A percentile compares a stretch with the other conserved stretches of the same genome.
Conservation (phyloP, 495 filamentous ascomycete species). For the Penicillium antarcticum region DNA sequence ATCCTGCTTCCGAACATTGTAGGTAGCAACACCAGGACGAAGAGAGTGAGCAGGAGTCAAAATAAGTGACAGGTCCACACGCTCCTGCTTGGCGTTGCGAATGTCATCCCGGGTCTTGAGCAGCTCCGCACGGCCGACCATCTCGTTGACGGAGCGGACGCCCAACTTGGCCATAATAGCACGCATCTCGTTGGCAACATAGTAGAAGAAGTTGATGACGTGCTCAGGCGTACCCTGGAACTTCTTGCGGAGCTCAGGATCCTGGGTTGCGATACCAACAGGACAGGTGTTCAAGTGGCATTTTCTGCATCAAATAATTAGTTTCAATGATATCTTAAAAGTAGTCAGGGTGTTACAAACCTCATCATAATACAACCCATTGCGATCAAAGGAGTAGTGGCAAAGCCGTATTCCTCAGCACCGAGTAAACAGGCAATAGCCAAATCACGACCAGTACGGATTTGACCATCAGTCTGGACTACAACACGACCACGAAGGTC, state of each 20-base stretch:
- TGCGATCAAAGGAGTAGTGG: slow-evolving; percentile 94
- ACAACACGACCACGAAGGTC: slow-evolving; percentile 95
- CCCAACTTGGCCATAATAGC: slow-evolving; percentile 98
- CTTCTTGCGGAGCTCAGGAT: slow-evolving; percentile 91
- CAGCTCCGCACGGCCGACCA: slow-evolving; percentile 91
- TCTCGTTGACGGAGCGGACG: slow-evolving; percentile 94
- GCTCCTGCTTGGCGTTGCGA: slow-evolving; percentile 82
- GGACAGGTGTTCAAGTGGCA: slow-evolving; percentile 80
- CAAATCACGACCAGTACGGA: slow-evolving; percentile 91
- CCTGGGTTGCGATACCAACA: slow-evolving; percentile 95
- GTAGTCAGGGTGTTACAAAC: slow-evolving; percentile 44
- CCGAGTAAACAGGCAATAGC: slow-evolving; percentile 95
- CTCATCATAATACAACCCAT: slow-evolving; percentile 99
- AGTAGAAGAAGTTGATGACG: slow-evolving; percentile 99
- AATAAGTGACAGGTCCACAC: slow-evolving; percentile 93
- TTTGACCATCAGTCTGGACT: slow-evolving; percentile 96
- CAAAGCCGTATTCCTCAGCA: slow-evolving; percentile 97
- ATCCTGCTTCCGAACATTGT: slow-evolving; percentile 99
- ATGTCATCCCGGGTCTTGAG: slow-evolving; percentile 88
- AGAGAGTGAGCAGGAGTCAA: slow-evolving; percentile 95
- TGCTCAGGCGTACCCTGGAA: slow-evolving; percentile 94
- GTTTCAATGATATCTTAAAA: background rate
- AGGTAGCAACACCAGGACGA: slow-evolving; percentile 93
- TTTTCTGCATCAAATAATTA: slow-evolving; percentile 18
- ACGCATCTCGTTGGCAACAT: slow-evolving; percentile 93